Conservation (phyloP, 257 asterid genomes). For the Mentha longifolia region DNA sequence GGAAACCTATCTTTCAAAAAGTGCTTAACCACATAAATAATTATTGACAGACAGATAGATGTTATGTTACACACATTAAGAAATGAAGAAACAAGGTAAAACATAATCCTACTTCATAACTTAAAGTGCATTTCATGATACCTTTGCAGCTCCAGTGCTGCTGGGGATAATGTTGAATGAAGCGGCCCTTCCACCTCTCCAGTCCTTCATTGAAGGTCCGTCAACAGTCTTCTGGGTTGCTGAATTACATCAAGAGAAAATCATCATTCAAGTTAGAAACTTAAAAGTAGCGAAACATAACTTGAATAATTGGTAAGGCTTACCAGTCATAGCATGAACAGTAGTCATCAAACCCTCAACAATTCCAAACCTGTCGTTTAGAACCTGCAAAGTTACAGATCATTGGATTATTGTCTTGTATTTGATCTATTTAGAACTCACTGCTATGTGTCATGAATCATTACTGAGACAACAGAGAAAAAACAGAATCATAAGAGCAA, state of each 20-base stretch:
- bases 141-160: slow-evolving; percentile 60
- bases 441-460: neutral
- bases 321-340: slow-evolving; percentile 67
- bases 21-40: neutral
- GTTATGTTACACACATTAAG: neutral
- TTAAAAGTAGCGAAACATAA: neutral
- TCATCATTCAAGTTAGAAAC: neutral
- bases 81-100: neutral
- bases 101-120: slow-evolving; percentile 14
- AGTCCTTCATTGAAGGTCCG: slow-evolving; percentile 59
- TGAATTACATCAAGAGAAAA: slow-evolving; percentile 30
- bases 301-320: slow-evolving; percentile 3
- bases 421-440: neutral
- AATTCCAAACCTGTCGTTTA: slow-evolving; percentile 82
- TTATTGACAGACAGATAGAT: neutral
- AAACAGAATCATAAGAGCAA: neutral
- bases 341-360: slow-evolving; percentile 84
- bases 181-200: slow-evolving; percentile 61
- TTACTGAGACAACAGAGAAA: neutral
- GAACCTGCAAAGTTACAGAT: slow-evolving; percentile 58
- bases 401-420: neutral
- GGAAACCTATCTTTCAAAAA: neutral
- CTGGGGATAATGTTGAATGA: slow-evolving; percentile 55
- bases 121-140: slow-evolving; percentile 14
- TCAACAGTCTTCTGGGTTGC: slow-evolving; percentile 62